phyloP scores from a whole-genome alignment of 2,329 filamentous ascomycete species.

The Phaeosphaeria sp. region DNA sequence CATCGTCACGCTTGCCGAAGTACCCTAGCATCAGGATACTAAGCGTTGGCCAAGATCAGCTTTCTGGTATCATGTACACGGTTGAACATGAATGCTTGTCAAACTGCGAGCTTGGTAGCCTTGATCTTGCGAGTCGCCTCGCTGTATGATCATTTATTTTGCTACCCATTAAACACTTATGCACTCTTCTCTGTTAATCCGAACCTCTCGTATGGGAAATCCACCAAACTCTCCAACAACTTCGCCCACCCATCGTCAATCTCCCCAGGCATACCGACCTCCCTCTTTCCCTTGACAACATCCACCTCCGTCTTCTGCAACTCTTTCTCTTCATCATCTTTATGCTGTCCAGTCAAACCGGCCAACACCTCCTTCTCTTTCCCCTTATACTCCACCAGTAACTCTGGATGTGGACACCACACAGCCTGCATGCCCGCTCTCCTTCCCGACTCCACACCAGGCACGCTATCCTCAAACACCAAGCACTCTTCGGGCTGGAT shows the following conservation, averaged over 20 bases:
- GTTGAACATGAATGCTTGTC: too few relatives aligned
- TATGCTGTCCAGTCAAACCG: slow-evolving; percentile 75
- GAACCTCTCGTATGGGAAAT: slow-evolving; percentile 66
- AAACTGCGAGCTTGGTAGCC: too few relatives aligned
- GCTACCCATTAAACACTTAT: not conserved
- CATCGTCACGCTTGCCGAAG: too few relatives aligned
- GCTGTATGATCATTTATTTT: too few relatives aligned
- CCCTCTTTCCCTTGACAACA: slow-evolving; percentile 46
- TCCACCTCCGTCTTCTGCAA: slow-evolving; percentile 45
- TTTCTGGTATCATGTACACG: too few relatives aligned
- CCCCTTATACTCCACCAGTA: slow-evolving; percentile 77
- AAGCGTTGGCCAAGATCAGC: too few relatives aligned
- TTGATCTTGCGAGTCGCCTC: too few relatives aligned
- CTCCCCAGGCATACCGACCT: slow-evolving; percentile 58
- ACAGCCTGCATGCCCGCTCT: slow-evolving; percentile 93
- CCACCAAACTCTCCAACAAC: slow-evolving; percentile 59
- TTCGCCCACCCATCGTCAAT: slow-evolving; percentile 67
- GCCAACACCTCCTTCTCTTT: slow-evolving; percentile 83
- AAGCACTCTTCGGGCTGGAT: slow-evolving; percentile 87
- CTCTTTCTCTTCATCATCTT: slow-evolving; percentile 57
- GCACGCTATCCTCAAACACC: slow-evolving; percentile 95
- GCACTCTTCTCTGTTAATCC: slow-evolving; percentile 53
- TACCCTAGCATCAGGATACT: too few relatives aligned
- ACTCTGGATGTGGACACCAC: slow-evolving; percentile 85
- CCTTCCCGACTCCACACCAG: slow-evolving; percentile 87